These are phyloP conservation scores for Linum trigynum DNA, from an alignment of 345 rosid species.

Conservation along the genomic window DNA sequence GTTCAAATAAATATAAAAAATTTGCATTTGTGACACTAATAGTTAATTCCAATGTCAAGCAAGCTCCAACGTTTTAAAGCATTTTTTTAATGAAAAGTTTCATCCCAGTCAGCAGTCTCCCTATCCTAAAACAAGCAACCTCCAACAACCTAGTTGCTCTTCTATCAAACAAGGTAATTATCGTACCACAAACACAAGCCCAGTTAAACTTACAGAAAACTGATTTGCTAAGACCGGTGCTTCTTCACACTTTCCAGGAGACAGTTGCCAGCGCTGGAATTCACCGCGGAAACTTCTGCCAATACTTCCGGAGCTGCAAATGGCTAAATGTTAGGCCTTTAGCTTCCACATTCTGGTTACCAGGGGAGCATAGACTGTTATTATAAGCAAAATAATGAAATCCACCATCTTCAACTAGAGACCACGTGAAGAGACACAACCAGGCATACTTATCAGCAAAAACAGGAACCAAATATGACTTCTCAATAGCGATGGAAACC, in stretches of 20 bases:
- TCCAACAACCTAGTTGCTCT: neutral
- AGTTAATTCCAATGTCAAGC: neutral
- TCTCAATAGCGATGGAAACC: conserved; percentile 15
- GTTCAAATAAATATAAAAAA: too few species aligned
- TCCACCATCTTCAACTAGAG: neutral
- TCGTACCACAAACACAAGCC: neutral
- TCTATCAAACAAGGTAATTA: too few species aligned
- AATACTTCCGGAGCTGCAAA: conserved; percentile 68
- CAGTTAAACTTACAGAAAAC: conserved; percentile 68
- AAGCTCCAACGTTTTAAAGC: neutral
- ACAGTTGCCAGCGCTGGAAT: conserved; percentile 77
- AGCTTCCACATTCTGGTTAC: neutral
- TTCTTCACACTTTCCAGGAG: conserved; percentile 65
- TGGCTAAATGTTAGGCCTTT: neutral
- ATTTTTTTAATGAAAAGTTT: neutral
- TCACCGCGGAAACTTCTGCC: conserved; percentile 89
- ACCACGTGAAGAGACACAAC: neutral
- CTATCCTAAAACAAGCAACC: neutral
- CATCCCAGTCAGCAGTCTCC: neutral
- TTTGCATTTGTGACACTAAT: too few species aligned
- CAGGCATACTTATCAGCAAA: neutral
- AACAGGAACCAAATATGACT: neutral
- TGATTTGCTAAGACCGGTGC: conserved; percentile 78
- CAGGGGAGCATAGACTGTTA: neutral
- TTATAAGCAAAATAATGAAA: neutral